Base-by-base conservation (phyloP, 257 asterid genomes). In the Penstemon newberryi region DNA sequence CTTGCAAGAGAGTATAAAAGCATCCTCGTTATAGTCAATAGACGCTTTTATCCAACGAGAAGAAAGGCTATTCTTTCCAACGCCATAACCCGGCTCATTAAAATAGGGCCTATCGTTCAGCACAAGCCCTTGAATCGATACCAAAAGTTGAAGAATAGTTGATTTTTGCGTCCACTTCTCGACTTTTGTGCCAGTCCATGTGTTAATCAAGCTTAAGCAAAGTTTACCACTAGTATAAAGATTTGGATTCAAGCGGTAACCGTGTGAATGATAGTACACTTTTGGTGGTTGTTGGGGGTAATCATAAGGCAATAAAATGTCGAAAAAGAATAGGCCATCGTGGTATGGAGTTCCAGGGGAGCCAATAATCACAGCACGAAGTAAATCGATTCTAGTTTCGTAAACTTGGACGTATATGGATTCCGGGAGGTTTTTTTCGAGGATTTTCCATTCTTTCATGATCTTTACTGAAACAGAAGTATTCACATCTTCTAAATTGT, bases 321-420 rank as follows among this genome's bases (percentile, higher is more conserved):
- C 96, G 52, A 88, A 86, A 75, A 88, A 84, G 85, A 88, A 88
- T 19, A 88, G 83, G 0, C 92, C 89, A 19, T 86, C 80, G n/a
- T 88, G 87, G 73, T 88, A 88, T 1, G 93, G 93, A 5, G 92
- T 88, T 3, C 79, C 87, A 0, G 77, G 43, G 1, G 86, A 3
- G 3, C 96, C 96, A 4, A 86, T 40, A 25, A 88, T 84, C 61
- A 79, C 87, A 37, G 96, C 96, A 1, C 96, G 88, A 12, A 88
- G 82, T 18, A 88, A 67, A 61, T 86, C 87, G 15, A 86, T 81
- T 13, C 90, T 67, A 0, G 74, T 61, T 52, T 84, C 93, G 38
- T 86, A 88, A 7, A 58, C 82, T 1, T 76, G 83, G 54, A 86
- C 91, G 41, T 77, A 82, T 56, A 88, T 84, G 43, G 83, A 73